Evolutionary conservation across 139 green algal genomes (phyloP).

Genomic region (Gonium pectorale): DNA sequence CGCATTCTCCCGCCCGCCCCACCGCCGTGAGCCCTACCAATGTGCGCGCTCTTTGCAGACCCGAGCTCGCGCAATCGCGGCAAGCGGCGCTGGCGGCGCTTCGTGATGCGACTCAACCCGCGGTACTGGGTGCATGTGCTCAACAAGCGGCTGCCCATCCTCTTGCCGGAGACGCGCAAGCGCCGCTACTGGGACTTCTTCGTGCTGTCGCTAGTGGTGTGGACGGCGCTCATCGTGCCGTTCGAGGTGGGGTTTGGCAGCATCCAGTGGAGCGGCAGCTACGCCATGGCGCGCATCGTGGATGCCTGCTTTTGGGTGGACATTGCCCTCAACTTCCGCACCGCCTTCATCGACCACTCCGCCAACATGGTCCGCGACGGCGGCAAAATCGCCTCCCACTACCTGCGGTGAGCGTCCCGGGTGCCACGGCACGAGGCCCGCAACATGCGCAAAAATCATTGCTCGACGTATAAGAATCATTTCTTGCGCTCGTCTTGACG

Average conservation of each 20-base stretch:
- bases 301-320: constrained; percentile 70
- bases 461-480: too few relatives aligned
- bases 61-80: constrained; percentile 6
- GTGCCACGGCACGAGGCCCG: too few relatives aligned
- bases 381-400: constrained; percentile 42
- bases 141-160: constrained; percentile 67
- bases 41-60: background rate
- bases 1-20: too few relatives aligned
- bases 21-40: too few relatives aligned
- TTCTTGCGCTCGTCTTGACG: too few relatives aligned
- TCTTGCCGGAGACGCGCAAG: constrained; percentile 46
- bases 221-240: constrained; percentile 63
- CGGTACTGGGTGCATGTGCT: constrained; percentile 59
- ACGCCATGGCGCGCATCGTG: constrained; percentile 46
- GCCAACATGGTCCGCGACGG: constrained; percentile 65
- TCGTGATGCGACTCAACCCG: constrained; percentile 43
- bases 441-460: too few relatives aligned
- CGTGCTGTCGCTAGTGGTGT: constrained; percentile 71
- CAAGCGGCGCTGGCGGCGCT: constrained; percentile 40
- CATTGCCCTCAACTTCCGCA: constrained; percentile 72
- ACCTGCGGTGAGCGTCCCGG: constrained; percentile 44
- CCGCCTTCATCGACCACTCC: constrained; percentile 69
- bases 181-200: constrained; percentile 65
- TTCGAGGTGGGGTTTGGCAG: constrained; percentile 50
- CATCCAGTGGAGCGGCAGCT: background rate